Conservation (phyloP, 495 filamentous ascomycete genomes). For the Tuber borchii region DNA sequence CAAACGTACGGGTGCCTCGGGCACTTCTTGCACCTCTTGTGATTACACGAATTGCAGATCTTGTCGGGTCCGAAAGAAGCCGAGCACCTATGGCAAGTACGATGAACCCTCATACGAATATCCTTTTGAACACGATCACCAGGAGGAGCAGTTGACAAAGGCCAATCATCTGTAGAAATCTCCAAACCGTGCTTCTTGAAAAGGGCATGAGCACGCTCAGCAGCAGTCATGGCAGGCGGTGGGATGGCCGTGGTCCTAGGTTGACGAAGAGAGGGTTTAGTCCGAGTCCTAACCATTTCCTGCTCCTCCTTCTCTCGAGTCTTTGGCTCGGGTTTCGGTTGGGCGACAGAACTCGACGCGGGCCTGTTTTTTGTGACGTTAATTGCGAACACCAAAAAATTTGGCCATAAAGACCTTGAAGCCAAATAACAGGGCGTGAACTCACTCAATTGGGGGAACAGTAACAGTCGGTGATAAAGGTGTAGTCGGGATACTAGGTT, state of each 20-base stretch:
- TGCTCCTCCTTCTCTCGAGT: slow-evolving; percentile 7
- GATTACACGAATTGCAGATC: slow-evolving; percentile 64
- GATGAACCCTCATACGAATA: slow-evolving; percentile 85
- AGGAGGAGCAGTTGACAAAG: slow-evolving; percentile 29
- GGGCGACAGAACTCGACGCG: neutral
- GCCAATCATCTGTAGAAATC: slow-evolving; percentile 37
- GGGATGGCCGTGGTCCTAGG: slow-evolving; percentile 23
- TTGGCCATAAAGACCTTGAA: neutral
- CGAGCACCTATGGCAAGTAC: slow-evolving; percentile 71
- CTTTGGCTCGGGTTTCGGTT: slow-evolving; percentile 11
- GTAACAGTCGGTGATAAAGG: neutral
- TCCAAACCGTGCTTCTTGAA: slow-evolving; percentile 42
- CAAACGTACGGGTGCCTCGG: slow-evolving; percentile 57
- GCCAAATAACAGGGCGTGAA: neutral
- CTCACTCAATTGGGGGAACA: slow-evolving; percentile 22
- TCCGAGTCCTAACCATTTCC: neutral
- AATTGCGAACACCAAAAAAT: neutral
- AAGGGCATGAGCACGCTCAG: slow-evolving; percentile 39
- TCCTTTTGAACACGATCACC: slow-evolving; percentile 68
- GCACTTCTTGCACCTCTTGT: slow-evolving; percentile 72
- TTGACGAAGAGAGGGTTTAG: slow-evolving; percentile 9
- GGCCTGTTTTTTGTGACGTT: slow-evolving; percentile 18
- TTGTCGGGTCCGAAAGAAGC: slow-evolving; percentile 64
- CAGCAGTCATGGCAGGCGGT: slow-evolving; percentile 31
- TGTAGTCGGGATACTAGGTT: neutral